Base-by-base conservation (phyloP, 1,284 basidiomycete species). In the Microstroma glucosiphilum region DNA sequence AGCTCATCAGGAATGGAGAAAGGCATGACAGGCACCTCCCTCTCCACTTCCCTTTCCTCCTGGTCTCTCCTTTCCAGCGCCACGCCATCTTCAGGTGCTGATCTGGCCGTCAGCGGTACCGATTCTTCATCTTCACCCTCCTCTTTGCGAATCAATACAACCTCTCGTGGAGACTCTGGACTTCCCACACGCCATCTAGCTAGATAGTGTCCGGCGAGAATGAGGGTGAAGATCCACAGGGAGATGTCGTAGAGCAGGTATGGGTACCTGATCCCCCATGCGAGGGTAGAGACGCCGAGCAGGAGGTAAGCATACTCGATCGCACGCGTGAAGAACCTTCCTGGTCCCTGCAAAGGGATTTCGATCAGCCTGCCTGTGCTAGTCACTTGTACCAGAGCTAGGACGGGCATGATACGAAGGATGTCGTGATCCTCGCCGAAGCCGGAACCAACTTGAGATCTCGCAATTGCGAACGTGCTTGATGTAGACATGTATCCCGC, bases 341-440 rank as follows among this genome's bases (percentile, higher is more conserved):
- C n/a, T 48, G 55, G 67, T 67, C 55, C 60, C 17, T 19, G 53
- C 23, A 19, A 49, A 56, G 43, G 57, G 40, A 21, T 46, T 49
- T 58, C 70, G 46, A 63, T 64, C 58, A n/a, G 57, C 26, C 67
- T 60, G 1, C 70, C 72, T 1, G 64, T 57, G 6, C 59, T 30
- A 19, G 59, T 60, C 9, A 70, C 62, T 56, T 79, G 75, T 0
- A 78, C 75, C 1, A 90, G 79, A 26, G 87, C 72, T 11, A 91
- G 79, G 71, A 88, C 86, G 4, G 88, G 87, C 1, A 84, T 82
- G 13, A 87, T 84, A 58, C 85, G 85, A 40, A 88, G 67, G 61
- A 89, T 83, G 73, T 87, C 86, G 73, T 91, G 89, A 73, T 92
- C 89, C 40, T 66, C 65, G 67, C 67, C 7, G 63, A 26, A 7